Evolutionary conservation across 2,329 filamentous ascomycete species (phyloP).

Genomic region (Colletotrichum sp.): DNA sequence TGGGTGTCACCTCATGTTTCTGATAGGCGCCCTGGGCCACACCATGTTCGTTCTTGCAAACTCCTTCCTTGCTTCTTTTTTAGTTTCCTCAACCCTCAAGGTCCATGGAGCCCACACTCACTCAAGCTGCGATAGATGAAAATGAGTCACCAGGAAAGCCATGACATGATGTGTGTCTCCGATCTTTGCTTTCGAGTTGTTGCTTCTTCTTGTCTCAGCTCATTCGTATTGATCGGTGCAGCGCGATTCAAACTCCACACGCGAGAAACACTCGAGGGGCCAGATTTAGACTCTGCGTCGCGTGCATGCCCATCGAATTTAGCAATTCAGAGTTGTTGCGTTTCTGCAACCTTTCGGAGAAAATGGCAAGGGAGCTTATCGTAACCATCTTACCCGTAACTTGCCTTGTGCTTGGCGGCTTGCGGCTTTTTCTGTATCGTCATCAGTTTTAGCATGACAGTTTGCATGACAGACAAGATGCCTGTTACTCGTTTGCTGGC

Average conservation of each 20-base stretch:
- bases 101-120: neutral
- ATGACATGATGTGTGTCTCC: neutral
- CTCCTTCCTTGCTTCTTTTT: neutral
- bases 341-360: neutral
- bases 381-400: neutral
- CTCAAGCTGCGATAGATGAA: neutral
- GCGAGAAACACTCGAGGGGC: neutral
- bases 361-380: neutral
- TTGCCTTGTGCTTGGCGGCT: too few relatives aligned
- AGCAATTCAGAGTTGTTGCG: neutral
- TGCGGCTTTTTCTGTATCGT: too few relatives aligned
- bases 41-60: neutral
- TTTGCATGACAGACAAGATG: too few relatives aligned
- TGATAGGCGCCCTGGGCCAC: neutral
- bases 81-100: neutral
- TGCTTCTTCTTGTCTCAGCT: constrained; percentile 10
- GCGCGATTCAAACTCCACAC: neutral
- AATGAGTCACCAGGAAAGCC: neutral
- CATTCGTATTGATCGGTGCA: neutral
- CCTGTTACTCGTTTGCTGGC: too few relatives aligned
- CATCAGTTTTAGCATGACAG: too few relatives aligned
- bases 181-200: neutral
- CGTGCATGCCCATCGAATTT: neutral
- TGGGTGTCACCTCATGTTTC: neutral
- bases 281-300: neutral